Evolutionary conservation across 352 stramenopile genomes (phyloP).

Genomic region (Pythium brassicae): DNA sequence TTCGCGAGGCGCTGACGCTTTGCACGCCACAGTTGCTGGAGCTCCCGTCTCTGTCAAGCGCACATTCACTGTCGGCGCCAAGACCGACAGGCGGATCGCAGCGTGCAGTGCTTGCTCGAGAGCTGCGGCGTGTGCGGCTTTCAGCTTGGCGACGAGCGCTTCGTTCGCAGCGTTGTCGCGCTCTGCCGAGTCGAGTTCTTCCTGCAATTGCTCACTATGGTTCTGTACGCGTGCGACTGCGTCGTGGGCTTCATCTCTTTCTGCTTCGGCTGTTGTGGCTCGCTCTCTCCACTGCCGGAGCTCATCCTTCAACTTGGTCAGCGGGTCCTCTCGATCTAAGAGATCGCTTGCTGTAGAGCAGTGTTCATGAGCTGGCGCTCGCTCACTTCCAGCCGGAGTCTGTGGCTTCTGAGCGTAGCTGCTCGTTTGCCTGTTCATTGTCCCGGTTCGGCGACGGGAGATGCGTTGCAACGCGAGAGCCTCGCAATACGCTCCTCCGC

Average conservation of each 20-base stretch:
- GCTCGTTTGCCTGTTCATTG: not conserved
- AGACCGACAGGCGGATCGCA: conserved; percentile 62
- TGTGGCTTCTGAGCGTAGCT: not conserved
- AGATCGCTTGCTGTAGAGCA: not conserved
- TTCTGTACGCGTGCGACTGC: not conserved
- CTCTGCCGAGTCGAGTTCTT: not conserved
- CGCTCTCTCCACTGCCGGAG: not conserved
- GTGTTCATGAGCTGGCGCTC: not conserved
- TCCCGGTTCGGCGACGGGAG: not conserved
- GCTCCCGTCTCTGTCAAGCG: conserved; percentile 43
- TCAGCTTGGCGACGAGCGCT: conserved; percentile 21
- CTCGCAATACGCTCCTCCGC: not conserved
- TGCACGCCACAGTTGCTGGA: conserved; percentile 21
- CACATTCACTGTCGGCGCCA: conserved; percentile 81
- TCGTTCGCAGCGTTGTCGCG: conserved; percentile 3
- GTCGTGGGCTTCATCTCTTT: too few relatives aligned
- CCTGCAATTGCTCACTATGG: not conserved
- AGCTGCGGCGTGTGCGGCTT: conserved; percentile 20
- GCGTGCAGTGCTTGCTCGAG: conserved; percentile 39
- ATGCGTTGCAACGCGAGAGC: not conserved
- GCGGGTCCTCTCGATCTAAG: not conserved
- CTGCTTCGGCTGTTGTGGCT: not conserved
- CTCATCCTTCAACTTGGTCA: not conserved
- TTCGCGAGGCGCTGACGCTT: conserved; percentile 22
- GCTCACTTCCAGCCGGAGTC: conserved; percentile 14